Base-by-base conservation (phyloP, 1,284 basidiomycete genomes). In the Pterulicium gracile region DNA sequence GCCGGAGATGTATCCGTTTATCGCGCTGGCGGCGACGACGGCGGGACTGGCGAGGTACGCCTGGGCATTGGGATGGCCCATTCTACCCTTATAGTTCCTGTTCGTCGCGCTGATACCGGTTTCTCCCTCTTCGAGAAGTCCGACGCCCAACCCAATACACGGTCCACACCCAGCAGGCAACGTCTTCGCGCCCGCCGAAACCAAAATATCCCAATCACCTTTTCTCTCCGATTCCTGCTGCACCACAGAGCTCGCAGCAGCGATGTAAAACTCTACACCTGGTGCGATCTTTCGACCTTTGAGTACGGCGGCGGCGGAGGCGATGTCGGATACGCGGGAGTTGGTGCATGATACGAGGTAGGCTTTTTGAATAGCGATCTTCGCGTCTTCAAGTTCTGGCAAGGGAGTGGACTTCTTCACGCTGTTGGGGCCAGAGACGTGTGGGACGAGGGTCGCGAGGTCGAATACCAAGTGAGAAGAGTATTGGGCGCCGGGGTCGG, bases 311-410 rank as follows among this genome's bases (percentile, higher is more conserved):
- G 95, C 96, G 0, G 95, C 95, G 0, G 91, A 87, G 13, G 88
- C 80, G 50, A 99, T 85, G 58, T 99, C 95, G 0, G 94, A 97
- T 0, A 88, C 86, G 35, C 96, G 88, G 3, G 95, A 94, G 66
- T 99, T 99, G 52, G 96, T 98, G 65, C 95, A 99, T 52, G 90
- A 94, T 42, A 99, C 91, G 45, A 99, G 88, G 66, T 99, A 99
- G 0, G 95, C 95, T 65, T 99, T 99, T 60, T 98, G 78, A 61
- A 99, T 97, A 20, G 77, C 69, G 55, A 98, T 88, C 24, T 75
- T 76, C 36, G 77, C 68, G 39, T 78, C 66, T 57, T 88, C 79
- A 15, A 99, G 77, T 35, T 76, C 72, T 3, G 92, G 85, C 0
- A 99, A 76, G 0, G 95, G 90, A 0, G 86, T 98, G 14, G 93